Base-by-base conservation (phyloP, 225 moss, liverwort and hornwort genomes). In the Pseudisothecium myosuroides region DNA sequence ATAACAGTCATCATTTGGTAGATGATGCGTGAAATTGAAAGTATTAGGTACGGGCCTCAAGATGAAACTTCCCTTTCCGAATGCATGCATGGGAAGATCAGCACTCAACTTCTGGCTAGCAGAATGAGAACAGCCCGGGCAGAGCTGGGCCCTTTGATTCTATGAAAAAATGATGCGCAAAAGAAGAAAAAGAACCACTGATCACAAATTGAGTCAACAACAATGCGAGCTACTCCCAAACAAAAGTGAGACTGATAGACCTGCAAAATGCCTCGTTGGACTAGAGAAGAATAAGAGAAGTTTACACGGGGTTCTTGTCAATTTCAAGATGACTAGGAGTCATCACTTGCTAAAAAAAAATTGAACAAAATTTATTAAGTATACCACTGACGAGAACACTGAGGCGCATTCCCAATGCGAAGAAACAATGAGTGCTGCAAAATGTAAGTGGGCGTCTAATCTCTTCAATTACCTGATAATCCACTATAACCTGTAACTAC, bases 371-470 rank as follows among this genome's bases (percentile, higher is more conserved):
- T 91, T 91, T 83, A 91, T 89, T 86, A 66, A 20, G 73, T 77
- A 81, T 81, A 85, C 58, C 85, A 85, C 73, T 58, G 87, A 87
- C 87, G 75, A 87, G 66, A 92, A 90, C 81, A 91, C 90, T 87
- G 20, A 81, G 85, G 72, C 23, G 50, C 84, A 79, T 79, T 60
- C 61, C 59, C 62, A 69, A 88, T 89, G 88, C 82, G 87, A 89
- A 85, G 81, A 88, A 91, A 91, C 86, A 93, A 91, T 91, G 72
- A 91, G 89, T 85, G 71, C 76, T 89, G 66, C 86, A 93, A 91
- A 91, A 87, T 79, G 86, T 88, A 74, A 85, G 82, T 78, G 85
- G 79, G 61, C 37, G 83, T 86, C 88, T 91, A 88, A 88, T 88
- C 88, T 87, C 86, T 87, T 81, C 83, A 84, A 86, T 76, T 83